Conservation (phyloP, 2,329 filamentous ascomycete species). For the Arthrobotrys entomopaga region DNA sequence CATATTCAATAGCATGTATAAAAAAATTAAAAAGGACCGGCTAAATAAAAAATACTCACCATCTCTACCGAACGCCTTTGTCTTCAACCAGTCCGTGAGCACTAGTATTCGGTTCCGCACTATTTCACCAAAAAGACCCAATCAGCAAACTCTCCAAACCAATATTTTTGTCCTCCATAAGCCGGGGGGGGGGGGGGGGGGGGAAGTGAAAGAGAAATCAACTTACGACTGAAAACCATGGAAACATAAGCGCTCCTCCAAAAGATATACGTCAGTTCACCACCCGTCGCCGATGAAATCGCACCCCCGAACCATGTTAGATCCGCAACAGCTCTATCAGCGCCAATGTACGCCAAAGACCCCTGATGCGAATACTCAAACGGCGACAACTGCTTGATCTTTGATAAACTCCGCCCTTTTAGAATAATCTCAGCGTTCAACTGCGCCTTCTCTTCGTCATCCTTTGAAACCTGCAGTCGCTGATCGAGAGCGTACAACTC, state of each 20-base stretch:
- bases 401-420: conserved; percentile 84
- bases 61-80: conserved; percentile 94
- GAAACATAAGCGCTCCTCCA: conserved; percentile 98
- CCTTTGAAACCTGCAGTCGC: conserved; percentile 73
- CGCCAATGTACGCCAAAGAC: conserved; percentile 95
- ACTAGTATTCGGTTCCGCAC: conserved; percentile 95
- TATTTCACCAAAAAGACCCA: conserved; percentile 62
- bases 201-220: conserved; percentile 28
- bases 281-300: conserved; percentile 79
- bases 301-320: conserved; percentile 98
- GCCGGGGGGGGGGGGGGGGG: too few relatives aligned
- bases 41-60: conserved; percentile 47
- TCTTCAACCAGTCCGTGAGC: conserved; percentile 94
- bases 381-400: conserved; percentile 93
- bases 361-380: conserved; percentile 99
- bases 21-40: too few relatives aligned
- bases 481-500: conserved; percentile 76
- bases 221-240: conserved; percentile 99
- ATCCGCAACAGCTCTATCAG: conserved; percentile 96
- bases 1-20: not conserved
- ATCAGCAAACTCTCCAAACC: conserved; percentile 7
- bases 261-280: conserved; percentile 95
- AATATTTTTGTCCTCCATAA: too few relatives aligned
- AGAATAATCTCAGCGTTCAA: conserved; percentile 80
- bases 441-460: conserved; percentile 69